These are phyloP conservation scores for Vairimorpha necatrix DNA, from an alignment of 371 early-diverging fungal genomes.

Conservation along the genomic window DNA sequence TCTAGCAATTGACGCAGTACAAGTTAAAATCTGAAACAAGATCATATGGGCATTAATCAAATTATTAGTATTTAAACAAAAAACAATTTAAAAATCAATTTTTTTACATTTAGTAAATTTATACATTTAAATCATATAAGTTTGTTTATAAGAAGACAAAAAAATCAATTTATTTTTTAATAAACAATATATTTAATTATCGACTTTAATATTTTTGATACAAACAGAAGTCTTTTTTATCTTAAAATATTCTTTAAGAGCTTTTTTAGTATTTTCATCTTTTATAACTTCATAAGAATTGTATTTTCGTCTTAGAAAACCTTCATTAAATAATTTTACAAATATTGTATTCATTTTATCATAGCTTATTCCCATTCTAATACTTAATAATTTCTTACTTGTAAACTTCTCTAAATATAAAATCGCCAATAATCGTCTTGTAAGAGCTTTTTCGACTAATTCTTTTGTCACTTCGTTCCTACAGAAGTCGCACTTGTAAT, in stretches of 20 bases:
- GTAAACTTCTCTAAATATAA: neutral
- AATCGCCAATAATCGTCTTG: neutral
- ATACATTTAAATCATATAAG: too few relatives aligned
- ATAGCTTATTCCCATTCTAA: neutral
- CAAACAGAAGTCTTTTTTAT: neutral
- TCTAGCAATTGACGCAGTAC: too few relatives aligned
- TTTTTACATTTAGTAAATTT: too few relatives aligned
- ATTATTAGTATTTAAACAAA: too few relatives aligned
- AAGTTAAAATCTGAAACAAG: too few relatives aligned
- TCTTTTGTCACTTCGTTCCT: neutral
- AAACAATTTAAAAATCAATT: too few relatives aligned
- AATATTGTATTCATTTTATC: neutral
- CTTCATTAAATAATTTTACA: neutral
- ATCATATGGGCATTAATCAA: too few relatives aligned
- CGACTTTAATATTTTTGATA: neutral
- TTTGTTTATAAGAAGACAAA: too few relatives aligned
- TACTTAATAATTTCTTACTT: neutral
- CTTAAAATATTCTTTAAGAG: neutral
- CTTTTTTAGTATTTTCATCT: neutral
- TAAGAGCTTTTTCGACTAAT: neutral
- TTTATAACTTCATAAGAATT: neutral
- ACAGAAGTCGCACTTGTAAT: conserved; percentile 41
- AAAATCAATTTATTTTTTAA: too few relatives aligned
- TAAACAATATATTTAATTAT: neutral
- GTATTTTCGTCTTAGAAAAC: neutral